Conservation (phyloP, 2,329 filamentous ascomycete species). For the Phaeosphaeria sp. region DNA sequence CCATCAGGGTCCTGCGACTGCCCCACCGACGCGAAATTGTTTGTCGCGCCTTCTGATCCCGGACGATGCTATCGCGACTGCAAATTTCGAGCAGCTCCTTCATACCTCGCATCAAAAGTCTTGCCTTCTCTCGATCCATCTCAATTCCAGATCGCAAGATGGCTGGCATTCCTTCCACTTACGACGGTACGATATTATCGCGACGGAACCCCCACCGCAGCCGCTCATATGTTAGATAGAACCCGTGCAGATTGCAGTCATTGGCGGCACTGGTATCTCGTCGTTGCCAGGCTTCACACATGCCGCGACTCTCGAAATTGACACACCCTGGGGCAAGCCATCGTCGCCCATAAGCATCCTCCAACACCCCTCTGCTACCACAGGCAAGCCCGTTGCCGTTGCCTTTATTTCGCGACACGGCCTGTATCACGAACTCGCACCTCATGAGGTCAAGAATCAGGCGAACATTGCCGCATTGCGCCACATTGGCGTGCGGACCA, state of each 20-base stretch:
- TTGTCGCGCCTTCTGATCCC: slow-evolving; percentile 13
- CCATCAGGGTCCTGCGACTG: slow-evolving; percentile 29
- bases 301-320: slow-evolving; percentile 76
- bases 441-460: slow-evolving; percentile 91
- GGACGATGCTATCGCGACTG: slow-evolving; percentile 26
- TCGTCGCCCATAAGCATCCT: slow-evolving; percentile 83
- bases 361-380: slow-evolving; percentile 79
- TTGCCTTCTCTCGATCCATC: slow-evolving; percentile 15
- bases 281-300: slow-evolving; percentile 86
- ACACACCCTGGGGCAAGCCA: slow-evolving; percentile 88
- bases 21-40: slow-evolving; percentile 31
- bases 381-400: slow-evolving; percentile 66
- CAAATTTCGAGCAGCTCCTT: slow-evolving; percentile 1
- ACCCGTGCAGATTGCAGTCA: slow-evolving; percentile 59
- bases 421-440: slow-evolving; percentile 83
- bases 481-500: slow-evolving; percentile 83
- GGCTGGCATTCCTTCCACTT: slow-evolving; percentile 43
- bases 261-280: slow-evolving; percentile 83
- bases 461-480: slow-evolving; percentile 99
- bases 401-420: slow-evolving; percentile 97
- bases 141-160: slow-evolving; percentile 40
- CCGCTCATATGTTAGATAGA: slow-evolving; percentile 40
- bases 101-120: background rate
- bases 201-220: background rate
- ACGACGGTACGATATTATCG: slow-evolving; percentile 31